These are phyloP conservation scores for Penicillium desertorum DNA, from an alignment of 495 filamentous ascomycete species.

Conservation along the genomic window DNA sequence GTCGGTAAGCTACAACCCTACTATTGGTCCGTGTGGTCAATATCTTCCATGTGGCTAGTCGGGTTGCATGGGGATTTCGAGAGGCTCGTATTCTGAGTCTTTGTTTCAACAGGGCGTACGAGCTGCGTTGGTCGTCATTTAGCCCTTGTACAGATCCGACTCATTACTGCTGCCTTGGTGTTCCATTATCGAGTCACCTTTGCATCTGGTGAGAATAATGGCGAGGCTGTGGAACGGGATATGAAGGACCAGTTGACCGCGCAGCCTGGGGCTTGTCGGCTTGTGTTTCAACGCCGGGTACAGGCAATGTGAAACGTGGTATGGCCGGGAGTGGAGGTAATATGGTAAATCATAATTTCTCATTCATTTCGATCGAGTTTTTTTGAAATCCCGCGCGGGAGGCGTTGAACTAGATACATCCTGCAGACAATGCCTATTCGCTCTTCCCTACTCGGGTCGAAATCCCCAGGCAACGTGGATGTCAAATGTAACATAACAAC, in stretches of 20 bases:
- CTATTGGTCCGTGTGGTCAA: background rate
- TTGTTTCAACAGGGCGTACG: slow-evolving; percentile 38
- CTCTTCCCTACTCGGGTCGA: background rate
- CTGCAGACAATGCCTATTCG: background rate
- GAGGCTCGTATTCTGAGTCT: background rate
- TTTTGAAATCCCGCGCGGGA: background rate
- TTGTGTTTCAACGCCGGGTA: slow-evolving; percentile 5
- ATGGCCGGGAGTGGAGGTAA: background rate
- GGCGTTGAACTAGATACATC: background rate
- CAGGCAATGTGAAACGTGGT: background rate
- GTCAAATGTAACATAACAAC: slow-evolving; percentile 18
- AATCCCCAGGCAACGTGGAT: slow-evolving; percentile 11
- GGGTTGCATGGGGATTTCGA: background rate
- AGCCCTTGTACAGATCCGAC: slow-evolving; percentile 46
- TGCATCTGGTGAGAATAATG: slow-evolving; percentile 38
- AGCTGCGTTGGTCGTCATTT: slow-evolving; percentile 53
- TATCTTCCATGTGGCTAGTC: background rate
- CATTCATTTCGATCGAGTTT: background rate
- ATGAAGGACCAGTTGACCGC: slow-evolving; percentile 46
- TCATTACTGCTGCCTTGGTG: slow-evolving; percentile 31
- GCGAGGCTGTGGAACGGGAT: slow-evolving; percentile 34
- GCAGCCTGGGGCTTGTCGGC: slow-evolving; percentile 20
- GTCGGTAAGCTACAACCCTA: slow-evolving; percentile 23
- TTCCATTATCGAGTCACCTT: slow-evolving; percentile 37
- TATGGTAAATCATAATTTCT: background rate